Evolutionary conservation across 495 filamentous ascomycete genomes (phyloP), one percentile per base, ranked within the genome.

Genomic region (Darksidea phi): DNA sequence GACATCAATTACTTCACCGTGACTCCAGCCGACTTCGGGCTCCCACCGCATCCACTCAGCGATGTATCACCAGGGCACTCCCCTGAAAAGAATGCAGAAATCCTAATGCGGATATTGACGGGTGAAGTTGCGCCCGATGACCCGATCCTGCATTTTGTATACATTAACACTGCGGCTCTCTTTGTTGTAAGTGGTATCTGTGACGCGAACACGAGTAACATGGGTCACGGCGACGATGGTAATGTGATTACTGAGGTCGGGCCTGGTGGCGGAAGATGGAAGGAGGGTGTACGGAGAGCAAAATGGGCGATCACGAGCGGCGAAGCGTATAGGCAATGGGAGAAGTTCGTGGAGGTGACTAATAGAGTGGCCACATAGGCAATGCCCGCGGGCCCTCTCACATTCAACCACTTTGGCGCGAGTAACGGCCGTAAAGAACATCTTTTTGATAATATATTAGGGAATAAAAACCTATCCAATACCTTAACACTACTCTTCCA

Each of bases 91-190:
- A 99, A 99, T 67, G 87, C 95, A 1, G 81, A 74, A 32, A 96
- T 96, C 53, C 76, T 99, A 42, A 84, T 84, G 73, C 78, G 79
- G 55, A 84, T 99, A 12, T 71, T 99, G 53, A 79, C 82, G 18
- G 88, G 88, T 47, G 81, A 90, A 72, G 69, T 95, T 54, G 77
- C 81, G 0, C 77, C 78, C 10, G 86, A 89, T 61, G 85, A 95
- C 71, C 89, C 95, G 1, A 90, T 99, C 64, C 71, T 95, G 72
- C 86, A 94, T 68, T 97, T 97, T 67, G 93, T 99, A 43, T 76
- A 97, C 41, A 86, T 96, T 71, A 99, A 99, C 69, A 87, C 92
- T 0, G 94, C 94, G 1, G 90, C 90, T 12, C 75, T 97, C 48
- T 80, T 97, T 21, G 91, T 92, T 0, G 82, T 86, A 6, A 79